Conservation (phyloP, 805 yeast genomes). For the Ogataea pini region DNA sequence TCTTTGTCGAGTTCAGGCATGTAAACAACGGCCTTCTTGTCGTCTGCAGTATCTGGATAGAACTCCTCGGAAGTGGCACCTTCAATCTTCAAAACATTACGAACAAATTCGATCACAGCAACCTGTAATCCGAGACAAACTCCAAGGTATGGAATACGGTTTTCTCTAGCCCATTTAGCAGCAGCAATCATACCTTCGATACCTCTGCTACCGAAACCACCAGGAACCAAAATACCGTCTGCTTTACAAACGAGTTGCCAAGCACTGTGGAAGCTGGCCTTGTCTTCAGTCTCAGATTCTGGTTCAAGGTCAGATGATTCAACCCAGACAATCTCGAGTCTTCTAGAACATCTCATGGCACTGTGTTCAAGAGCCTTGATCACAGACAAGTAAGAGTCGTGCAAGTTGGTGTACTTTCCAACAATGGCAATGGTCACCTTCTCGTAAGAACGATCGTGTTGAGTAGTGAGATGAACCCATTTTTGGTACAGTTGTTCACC, state of each 20-base stretch:
- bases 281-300: conserved; percentile 58
- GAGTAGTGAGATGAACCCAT: conserved; percentile 80
- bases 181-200: conserved; percentile 98
- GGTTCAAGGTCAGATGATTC: conserved; percentile 90
- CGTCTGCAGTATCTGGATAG: conserved; percentile 58
- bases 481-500: conserved; percentile 71
- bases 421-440: conserved; percentile 93
- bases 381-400: conserved; percentile 93
- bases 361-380: conserved; percentile 95
- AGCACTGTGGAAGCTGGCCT: conserved; percentile 85
- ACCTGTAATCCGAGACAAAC: conserved; percentile 97
- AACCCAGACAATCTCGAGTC: conserved; percentile 90
- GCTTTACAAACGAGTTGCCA: conserved; percentile 94
- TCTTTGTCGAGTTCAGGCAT: conserved; percentile 98
- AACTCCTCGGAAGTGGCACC: conserved; percentile 84
- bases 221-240: conserved; percentile 96
- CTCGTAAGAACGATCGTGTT: conserved; percentile 81
- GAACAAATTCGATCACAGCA: conserved; percentile 91
- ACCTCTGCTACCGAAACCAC: conserved; percentile 97
- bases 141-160: conserved; percentile 91
- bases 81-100: conserved; percentile 70
- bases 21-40: conserved; percentile 78
- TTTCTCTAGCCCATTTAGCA: conserved; percentile 97
- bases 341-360: conserved; percentile 84
- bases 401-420: conserved; percentile 94